Conservation (phyloP, 2,329 filamentous ascomycete species). For the Dactylellina sp. region DNA sequence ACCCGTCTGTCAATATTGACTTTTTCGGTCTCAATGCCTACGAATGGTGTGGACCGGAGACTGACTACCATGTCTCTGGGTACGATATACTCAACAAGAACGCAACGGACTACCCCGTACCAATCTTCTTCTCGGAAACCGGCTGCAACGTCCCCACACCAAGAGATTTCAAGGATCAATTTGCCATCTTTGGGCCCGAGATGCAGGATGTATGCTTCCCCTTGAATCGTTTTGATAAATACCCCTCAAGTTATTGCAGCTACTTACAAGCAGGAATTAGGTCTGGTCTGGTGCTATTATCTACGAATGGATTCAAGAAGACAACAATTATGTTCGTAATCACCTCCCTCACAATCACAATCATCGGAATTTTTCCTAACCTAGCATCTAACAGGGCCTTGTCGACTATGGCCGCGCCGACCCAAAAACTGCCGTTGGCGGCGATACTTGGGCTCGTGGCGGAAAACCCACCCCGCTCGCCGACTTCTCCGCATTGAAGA, state of each 20-base stretch:
- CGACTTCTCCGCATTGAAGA: conserved; percentile 82
- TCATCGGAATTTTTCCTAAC: background rate
- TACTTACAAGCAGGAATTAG: conserved; percentile 9
- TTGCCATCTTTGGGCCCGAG: conserved; percentile 77
- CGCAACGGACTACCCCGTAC: conserved; percentile 78
- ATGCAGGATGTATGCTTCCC: conserved; percentile 70
- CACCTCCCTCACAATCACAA: background rate
- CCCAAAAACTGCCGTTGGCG: conserved; percentile 68
- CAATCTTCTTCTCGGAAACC: conserved; percentile 89
- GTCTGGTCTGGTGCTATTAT: conserved; percentile 81
- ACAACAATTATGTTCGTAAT: conserved; percentile 75
- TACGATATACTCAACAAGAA: conserved; percentile 77
- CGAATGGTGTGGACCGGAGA: conserved; percentile 73
- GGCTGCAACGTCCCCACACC: conserved; percentile 78
- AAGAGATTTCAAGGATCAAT: conserved; percentile 77
- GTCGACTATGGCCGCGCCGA: conserved; percentile 77
- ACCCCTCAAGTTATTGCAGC: background rate
- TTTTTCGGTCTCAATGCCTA: conserved; percentile 90
- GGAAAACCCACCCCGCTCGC: conserved; percentile 72
- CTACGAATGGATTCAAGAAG: conserved; percentile 90
- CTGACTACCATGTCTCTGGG: conserved; percentile 74
- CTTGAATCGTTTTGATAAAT: background rate
- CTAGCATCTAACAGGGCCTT: conserved; percentile 66
- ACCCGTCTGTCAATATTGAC: conserved; percentile 77
- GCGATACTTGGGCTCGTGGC: conserved; percentile 72